These are phyloP conservation scores for Candida loeiensis DNA, from an alignment of 805 yeast species.

Conservation along the genomic window DNA sequence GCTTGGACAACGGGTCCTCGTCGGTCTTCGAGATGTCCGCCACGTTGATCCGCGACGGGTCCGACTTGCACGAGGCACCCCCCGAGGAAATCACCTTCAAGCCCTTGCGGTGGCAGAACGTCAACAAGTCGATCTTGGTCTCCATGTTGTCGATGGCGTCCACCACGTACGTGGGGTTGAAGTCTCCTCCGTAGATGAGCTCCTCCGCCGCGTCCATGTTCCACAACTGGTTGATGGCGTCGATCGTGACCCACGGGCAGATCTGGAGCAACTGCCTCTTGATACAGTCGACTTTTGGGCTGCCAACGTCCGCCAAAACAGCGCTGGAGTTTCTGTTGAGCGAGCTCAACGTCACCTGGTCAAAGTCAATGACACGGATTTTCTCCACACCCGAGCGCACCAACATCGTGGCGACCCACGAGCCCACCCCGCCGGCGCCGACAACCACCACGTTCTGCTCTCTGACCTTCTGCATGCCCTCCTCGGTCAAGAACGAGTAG, in stretches of 20 bases:
- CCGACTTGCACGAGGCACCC: conserved; percentile 97
- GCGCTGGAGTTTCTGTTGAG: conserved; percentile 95
- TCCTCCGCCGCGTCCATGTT: conserved; percentile 60
- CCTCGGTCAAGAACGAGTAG: conserved; percentile 85
- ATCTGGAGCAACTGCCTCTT: conserved; percentile 62
- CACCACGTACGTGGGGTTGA: conserved; percentile 71
- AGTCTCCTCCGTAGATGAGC: conserved; percentile 46
- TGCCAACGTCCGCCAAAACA: conserved; percentile 85
- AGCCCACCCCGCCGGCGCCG: conserved; percentile 99
- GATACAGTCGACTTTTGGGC: conserved; percentile 80
- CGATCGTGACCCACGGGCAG: conserved; percentile 93
- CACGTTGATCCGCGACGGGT: conserved; percentile 85
- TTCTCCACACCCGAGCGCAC: conserved; percentile 85
- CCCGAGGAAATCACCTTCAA: conserved; percentile 82
- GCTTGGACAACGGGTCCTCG: conserved; percentile 89
- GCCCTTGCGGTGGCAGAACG: conserved; percentile 58
- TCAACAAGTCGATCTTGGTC: conserved; percentile 88
- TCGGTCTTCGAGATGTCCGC: conserved; percentile 87
- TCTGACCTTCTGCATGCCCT: conserved; percentile 74
- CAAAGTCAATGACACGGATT: conserved; percentile 84
- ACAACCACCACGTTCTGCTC: conserved; percentile 69
- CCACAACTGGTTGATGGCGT: conserved; percentile 77
- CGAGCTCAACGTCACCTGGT: conserved; percentile 90
- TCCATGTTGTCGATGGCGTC: conserved; percentile 97
- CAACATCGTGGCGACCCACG: conserved; percentile 90